Evolutionary conservation across 2,329 filamentous ascomycete genomes (phyloP), one percentile per base, ranked within the genome.

Genomic region (Penicillium verrucosum): DNA sequence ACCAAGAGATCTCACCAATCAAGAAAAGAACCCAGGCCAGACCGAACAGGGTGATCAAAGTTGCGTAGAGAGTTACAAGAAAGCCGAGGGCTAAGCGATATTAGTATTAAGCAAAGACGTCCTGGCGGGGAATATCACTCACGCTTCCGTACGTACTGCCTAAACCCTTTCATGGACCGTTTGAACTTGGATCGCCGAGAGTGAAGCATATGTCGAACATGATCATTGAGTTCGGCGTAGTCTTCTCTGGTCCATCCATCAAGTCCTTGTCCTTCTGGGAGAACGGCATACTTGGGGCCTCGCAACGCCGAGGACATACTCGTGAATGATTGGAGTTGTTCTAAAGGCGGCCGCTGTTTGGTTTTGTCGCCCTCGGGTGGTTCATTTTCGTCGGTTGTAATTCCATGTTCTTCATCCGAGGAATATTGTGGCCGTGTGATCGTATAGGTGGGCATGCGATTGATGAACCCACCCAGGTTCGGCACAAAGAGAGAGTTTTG

Each of bases 401-500:
- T 62, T 44, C 63, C 66, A 23, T 64, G 63, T 30, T 67, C 66
- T 32, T 68, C 61, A 62, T 70, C 51, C 56, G 73, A 68, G 62
- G 72, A 74, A 21, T 72, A 74, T 27, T 68, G 77, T 36, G 76
- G 75, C 23, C 82, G 81, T 6, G 86, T 86, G 8, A 94, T 79
- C 41, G 85, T 85, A 70, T 94, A 96, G 0, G 89, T 92, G 1
- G 90, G 90, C 58, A 87, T 81, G 47, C 91, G 83, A 67, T 95
- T 94, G 48, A 95, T 65, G 65, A 85, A 85, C 57, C 81, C 78
- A 40, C 90, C 90, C n/a, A 95, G 79, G 62, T 92, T 87, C 0
- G 91, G 91, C 2, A 95, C 78, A 73, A 95, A 95, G 10, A 96
- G 83, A 0, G 90, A 94, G 70, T 96, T 96, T 68, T 95, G 90